Conservation (phyloP, 2,329 filamentous ascomycete genomes). For the Cylindrodendrum hubeiense region DNA sequence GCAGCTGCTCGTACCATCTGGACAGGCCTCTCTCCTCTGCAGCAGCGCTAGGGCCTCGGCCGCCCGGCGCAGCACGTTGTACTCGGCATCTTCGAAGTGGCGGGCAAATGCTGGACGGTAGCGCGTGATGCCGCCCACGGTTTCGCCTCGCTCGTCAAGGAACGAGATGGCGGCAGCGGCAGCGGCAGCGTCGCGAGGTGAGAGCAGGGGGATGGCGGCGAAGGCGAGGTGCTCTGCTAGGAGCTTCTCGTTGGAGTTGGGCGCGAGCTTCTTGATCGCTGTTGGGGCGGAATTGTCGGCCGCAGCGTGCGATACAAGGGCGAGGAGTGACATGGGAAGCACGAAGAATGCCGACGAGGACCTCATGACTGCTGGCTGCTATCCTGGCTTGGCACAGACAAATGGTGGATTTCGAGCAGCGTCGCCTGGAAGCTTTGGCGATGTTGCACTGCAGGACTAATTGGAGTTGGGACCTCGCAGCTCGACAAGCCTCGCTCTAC, state of each 20-base stretch:
- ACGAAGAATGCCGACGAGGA: constrained; percentile 50
- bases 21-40: constrained; percentile 74
- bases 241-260: constrained; percentile 80
- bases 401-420: background rate
- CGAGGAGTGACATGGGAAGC: constrained; percentile 59
- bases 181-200: constrained; percentile 46
- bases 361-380: constrained; percentile 52
- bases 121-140: constrained; percentile 32
- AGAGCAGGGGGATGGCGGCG: constrained; percentile 43
- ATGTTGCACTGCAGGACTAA: constrained; percentile 1
- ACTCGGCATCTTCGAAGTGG: constrained; percentile 53
- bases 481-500: constrained; percentile 8
- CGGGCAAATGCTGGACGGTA: constrained; percentile 65
- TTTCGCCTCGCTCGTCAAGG: constrained; percentile 44
- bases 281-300: constrained; percentile 61
- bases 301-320: constrained; percentile 55
- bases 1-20: constrained; percentile 74
- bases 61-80: constrained; percentile 56
- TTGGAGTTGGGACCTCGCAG: background rate
- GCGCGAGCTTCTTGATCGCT: constrained; percentile 79
- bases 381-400: background rate
- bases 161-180: constrained; percentile 47
- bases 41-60: constrained; percentile 61
- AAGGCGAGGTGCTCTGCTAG: constrained; percentile 75
- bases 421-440: background rate